Conservation (phyloP, 2,329 filamentous ascomycete genomes). For the Venturia effusa region DNA sequence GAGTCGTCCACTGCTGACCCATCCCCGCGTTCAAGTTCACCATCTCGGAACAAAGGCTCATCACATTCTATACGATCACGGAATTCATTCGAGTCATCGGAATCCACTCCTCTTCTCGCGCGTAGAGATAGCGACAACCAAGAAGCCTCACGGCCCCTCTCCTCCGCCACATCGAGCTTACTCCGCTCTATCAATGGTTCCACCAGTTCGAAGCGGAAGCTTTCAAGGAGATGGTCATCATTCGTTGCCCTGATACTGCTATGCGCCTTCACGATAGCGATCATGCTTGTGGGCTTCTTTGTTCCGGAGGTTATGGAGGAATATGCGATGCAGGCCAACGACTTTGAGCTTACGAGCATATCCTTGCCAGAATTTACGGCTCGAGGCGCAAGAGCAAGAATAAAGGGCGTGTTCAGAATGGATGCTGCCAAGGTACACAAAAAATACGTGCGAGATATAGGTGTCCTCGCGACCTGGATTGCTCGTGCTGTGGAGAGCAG, state of each 20-base stretch:
- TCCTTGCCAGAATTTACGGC: slow-evolving; percentile 77
- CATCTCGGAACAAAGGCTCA: slow-evolving; percentile 25
- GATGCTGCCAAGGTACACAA: slow-evolving; percentile 68
- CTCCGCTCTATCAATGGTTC: slow-evolving; percentile 23
- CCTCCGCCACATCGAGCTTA: slow-evolving; percentile 26
- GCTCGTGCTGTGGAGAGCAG: slow-evolving; percentile 65
- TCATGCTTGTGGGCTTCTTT: slow-evolving; percentile 71
- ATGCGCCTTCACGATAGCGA: slow-evolving; percentile 49
- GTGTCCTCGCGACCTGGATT: slow-evolving; percentile 69
- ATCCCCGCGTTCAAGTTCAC: slow-evolving; percentile 25
- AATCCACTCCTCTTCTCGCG: slow-evolving; percentile 30
- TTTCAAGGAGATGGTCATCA: slow-evolving; percentile 56
- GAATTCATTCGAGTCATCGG: slow-evolving; percentile 24
- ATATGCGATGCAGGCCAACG: slow-evolving; percentile 74
- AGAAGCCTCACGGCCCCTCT: slow-evolving; percentile 14
- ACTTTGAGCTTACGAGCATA: slow-evolving; percentile 72
- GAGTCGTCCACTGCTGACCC: slow-evolving; percentile 2
- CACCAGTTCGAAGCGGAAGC: slow-evolving; percentile 9
- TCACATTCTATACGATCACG: slow-evolving; percentile 16
- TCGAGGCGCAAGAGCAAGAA: slow-evolving; percentile 64
- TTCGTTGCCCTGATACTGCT: slow-evolving; percentile 61
- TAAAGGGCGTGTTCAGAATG: slow-evolving; percentile 73
- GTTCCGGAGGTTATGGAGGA: slow-evolving; percentile 69
- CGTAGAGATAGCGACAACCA: slow-evolving; percentile 19
- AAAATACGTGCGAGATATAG: slow-evolving; percentile 61